phyloP scores from a whole-genome alignment of 306 rosid species.

The Mucuna pruriens region DNA sequence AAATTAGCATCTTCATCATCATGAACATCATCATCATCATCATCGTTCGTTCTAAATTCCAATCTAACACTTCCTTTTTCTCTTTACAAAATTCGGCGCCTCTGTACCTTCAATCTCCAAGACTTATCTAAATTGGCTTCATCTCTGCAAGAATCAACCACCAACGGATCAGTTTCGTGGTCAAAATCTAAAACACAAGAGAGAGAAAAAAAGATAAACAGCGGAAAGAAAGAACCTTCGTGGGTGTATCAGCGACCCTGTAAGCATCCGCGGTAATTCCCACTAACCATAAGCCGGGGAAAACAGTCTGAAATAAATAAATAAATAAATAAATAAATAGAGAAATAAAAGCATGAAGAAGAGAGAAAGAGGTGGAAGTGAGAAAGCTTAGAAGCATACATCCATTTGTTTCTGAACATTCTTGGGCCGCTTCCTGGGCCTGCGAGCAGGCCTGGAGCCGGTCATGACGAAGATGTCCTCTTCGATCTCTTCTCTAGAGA shows the following conservation, averaged over 20 bases:
- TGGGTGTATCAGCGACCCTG: conserved; percentile 61
- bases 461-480: conserved; percentile 91
- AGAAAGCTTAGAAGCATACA: conserved; percentile 42
- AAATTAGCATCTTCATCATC: conserved; percentile 16
- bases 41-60: not conserved
- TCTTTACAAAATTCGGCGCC: conserved; percentile 58
- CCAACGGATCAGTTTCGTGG: not conserved
- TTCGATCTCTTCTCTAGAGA: conserved; percentile 91
- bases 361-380: not conserved
- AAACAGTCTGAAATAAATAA: conserved; percentile 57
- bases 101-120: not conserved
- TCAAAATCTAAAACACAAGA: not conserved
- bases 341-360: not conserved
- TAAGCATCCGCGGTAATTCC: conserved; percentile 78
- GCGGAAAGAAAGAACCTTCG: conserved; percentile 61
- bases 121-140: not conserved
- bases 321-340: not conserved
- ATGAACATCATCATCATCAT: too few relatives aligned
- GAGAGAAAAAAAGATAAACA: not conserved
- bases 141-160: conserved; percentile 64
- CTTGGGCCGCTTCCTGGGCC: conserved; percentile 90
- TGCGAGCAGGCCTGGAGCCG: conserved; percentile 82
- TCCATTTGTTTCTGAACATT: conserved; percentile 93
- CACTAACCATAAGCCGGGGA: conserved; percentile 94
- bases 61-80: conserved; percentile 38